A percentile compares a stretch with the other conserved stretches of the same genome.
These are phyloP conservation scores for Avena eriantha DNA, from an alignment of 176 grass and related monocot species.

Conservation along the genomic window DNA sequence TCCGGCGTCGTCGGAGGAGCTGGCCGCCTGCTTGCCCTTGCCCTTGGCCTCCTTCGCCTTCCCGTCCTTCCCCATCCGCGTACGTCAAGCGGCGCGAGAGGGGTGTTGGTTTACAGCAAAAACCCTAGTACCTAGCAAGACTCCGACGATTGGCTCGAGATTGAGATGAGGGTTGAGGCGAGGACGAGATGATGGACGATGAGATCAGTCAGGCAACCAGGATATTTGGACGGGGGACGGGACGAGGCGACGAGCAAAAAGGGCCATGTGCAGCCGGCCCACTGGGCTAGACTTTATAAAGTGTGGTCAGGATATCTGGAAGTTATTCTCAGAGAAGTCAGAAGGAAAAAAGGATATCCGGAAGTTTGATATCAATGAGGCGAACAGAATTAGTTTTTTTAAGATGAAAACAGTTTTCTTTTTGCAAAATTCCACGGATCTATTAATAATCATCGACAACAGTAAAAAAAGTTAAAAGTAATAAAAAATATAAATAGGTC, in stretches of 20 bases:
- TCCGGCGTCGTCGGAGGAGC: conserved; percentile 51
- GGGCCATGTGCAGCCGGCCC: neutral
- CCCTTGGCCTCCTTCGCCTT: conserved; percentile 77
- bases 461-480: too few relatives aligned
- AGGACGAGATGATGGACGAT: conserved; percentile 3
- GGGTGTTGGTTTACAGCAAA: conserved; percentile 28
- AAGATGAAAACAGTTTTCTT: too few relatives aligned
- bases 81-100: neutral
- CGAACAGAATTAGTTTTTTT: too few relatives aligned
- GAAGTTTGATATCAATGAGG: too few relatives aligned
- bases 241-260: neutral
- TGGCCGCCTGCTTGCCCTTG: conserved; percentile 82
- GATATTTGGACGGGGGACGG: conserved; percentile 13
- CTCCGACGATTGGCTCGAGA: conserved; percentile 5
- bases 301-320: too few relatives aligned
- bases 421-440: too few relatives aligned
- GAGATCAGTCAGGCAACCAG: neutral
- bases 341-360: too few relatives aligned
- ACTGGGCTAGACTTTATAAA: neutral
- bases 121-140: conserved; percentile 30
- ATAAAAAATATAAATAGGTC: too few relatives aligned
- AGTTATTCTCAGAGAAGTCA: too few relatives aligned
- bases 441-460: too few relatives aligned
- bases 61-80: conserved; percentile 83
- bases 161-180: conserved; percentile 1